Base-by-base conservation (phyloP, 1,284 basidiomycete species). In the Ceratobasidium sp. region DNA sequence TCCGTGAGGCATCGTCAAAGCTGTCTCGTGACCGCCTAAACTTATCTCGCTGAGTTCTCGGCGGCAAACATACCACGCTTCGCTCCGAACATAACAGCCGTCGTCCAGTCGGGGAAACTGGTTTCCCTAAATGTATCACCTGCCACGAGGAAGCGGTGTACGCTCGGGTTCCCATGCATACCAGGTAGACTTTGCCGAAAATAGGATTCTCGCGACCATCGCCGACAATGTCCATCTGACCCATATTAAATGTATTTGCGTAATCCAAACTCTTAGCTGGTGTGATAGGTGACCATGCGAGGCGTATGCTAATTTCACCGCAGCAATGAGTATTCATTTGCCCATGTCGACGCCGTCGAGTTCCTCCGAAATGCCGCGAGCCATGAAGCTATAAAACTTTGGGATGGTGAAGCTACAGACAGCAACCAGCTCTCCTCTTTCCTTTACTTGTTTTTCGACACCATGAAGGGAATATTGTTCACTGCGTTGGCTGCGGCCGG, bases 401-500 rank as follows among this genome's bases (percentile, higher is more conserved):
- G 38, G 20, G 22, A 54, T n/a, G 7, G 20, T 22, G 47, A 15
- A 15, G 22, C 29, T n/a, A 50, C 7, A 17, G 54, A 40, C 20
- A 52, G 17, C 25, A 34, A 49, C 20, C 20, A 35, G 34, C 17
- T n/a, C 13, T 50, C 22, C 10, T 22, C n/a, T 17, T 50, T 15
- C 50, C 47, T 50, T 45, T 55, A 49, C n/a, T 10, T 32, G 27
- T 15, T 43, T 15, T 31, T 42, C 29, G 53, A 29, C 7, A 20
- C 13, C 25, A 68, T 68, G 67, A 68, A 58, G 54, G 27, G 20
- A 4, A 31, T 45, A 25, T 12, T 45, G 0, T 6, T 68, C 27
- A 49, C 67, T 17, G 54, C 40, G 38, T 55, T 71, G 49, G 62
- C 62, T 40, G 64, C 65, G 4, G 64, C 64, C n/a, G 62, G 62